These are phyloP conservation scores for Quercus wislizeni DNA, from an alignment of 306 rosid species.

Conservation along the genomic window DNA sequence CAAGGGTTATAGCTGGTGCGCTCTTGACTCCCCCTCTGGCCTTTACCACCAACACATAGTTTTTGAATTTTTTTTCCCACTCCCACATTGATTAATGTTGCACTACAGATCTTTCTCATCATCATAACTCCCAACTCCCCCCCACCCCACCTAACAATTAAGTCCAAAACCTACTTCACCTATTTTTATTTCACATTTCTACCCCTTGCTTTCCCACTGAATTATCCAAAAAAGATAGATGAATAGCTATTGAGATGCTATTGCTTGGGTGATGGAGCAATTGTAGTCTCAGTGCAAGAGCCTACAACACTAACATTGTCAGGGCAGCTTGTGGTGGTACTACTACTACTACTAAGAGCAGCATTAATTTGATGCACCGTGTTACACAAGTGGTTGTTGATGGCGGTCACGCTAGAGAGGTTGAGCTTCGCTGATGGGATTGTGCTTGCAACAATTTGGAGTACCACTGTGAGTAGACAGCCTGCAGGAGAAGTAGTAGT, in stretches of 20 bases:
- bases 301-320: slow-evolving; percentile 24
- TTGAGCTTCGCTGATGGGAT: slow-evolving; percentile 74
- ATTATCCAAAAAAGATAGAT: neutral
- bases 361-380: slow-evolving; percentile 72
- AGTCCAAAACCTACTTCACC: neutral
- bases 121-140: slow-evolving; percentile 1
- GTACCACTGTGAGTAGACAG: slow-evolving; percentile 75
- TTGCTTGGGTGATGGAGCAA: slow-evolving; percentile 29
- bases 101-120: neutral
- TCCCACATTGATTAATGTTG: slow-evolving; percentile 14
- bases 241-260: slow-evolving; percentile 9
- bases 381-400: slow-evolving; percentile 81
- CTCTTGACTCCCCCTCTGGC: slow-evolving; percentile 92
- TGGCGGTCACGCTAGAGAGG: slow-evolving; percentile 72
- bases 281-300: slow-evolving; percentile 33
- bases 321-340: neutral
- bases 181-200: neutral
- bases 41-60: slow-evolving; percentile 6
- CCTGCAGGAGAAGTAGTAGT: slow-evolving; percentile 25
- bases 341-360: slow-evolving; percentile 37
- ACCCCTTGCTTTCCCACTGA: neutral
- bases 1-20: slow-evolving; percentile 91
- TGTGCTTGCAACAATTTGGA: slow-evolving; percentile 82
- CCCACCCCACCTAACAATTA: slow-evolving; percentile 23
- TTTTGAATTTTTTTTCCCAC: neutral